Percentiles rank a stretch among this genome's conserved stretches.
phyloP scores from a whole-genome alignment of 108 stramenopile species.

The Cylindrotheca fusiformis region DNA sequence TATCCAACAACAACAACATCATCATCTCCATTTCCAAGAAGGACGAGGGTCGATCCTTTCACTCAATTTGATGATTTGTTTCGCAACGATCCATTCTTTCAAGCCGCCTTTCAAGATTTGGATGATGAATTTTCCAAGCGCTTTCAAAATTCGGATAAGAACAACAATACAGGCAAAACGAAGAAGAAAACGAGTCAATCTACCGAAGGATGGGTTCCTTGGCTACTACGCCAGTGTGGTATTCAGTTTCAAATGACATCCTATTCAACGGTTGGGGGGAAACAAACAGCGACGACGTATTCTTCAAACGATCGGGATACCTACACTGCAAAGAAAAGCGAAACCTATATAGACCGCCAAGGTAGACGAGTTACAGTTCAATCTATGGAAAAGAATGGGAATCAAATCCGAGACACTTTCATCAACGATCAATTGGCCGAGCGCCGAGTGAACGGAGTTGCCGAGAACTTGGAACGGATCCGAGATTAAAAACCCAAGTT shows the following conservation, averaged over 20 bases:
- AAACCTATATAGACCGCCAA: slow-evolving; percentile 43
- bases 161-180: background rate
- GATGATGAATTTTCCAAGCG: slow-evolving; percentile 55
- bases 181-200: slow-evolving; percentile 7
- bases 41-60: slow-evolving; percentile 40
- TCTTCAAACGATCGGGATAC: background rate
- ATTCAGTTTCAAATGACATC: slow-evolving; percentile 47
- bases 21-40: slow-evolving; percentile 11
- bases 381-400: slow-evolving; percentile 63
- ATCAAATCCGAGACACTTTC: slow-evolving; percentile 56
- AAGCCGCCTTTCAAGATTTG: slow-evolving; percentile 57
- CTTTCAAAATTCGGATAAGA: slow-evolving; percentile 10
- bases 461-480: background rate
- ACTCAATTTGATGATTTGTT: slow-evolving; percentile 70
- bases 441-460: slow-evolving; percentile 58
- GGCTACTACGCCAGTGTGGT: slow-evolving; percentile 55
- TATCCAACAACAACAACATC: slow-evolving; percentile 16
- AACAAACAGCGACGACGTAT: background rate
- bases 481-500: background rate
- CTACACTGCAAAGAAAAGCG: slow-evolving; percentile 38
- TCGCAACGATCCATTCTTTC: slow-evolving; percentile 72
- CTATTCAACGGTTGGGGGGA: background rate
- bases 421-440: slow-evolving; percentile 43
- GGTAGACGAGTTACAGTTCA: slow-evolving; percentile 49
- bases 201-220: slow-evolving; percentile 37